Evolutionary conservation across 192 early-diverging fungal species (phyloP).

Genomic region (Chytriomyces sp.): DNA sequence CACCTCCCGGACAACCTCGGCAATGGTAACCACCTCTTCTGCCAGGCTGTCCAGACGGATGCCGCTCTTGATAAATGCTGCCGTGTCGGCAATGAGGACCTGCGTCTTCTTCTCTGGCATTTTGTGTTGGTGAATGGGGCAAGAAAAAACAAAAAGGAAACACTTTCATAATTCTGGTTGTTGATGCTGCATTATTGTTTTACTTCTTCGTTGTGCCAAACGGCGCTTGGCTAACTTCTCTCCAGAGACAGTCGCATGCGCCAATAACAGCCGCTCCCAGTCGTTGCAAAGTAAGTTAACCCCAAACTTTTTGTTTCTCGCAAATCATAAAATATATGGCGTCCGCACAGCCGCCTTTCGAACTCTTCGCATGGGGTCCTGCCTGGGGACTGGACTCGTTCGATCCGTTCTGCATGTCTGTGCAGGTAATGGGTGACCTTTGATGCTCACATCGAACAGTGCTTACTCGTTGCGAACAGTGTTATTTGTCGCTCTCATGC

Average conservation of each 20-base stretch:
- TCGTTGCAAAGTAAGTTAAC: too few species aligned
- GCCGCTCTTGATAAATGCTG: conserved; percentile 27
- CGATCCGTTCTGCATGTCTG: conserved; percentile 72
- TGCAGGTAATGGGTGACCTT: conserved; percentile 30
- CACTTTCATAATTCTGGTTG: too few species aligned
- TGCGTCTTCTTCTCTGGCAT: neutral
- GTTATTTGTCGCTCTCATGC: conserved; percentile 63
- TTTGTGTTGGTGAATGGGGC: neutral
- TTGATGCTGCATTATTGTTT: too few species aligned
- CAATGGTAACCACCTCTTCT: conserved; percentile 78
- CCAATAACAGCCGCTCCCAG: too few species aligned
- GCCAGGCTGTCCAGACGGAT: conserved; percentile 62
- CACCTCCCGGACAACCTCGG: conserved; percentile 84
- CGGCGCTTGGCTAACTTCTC: too few species aligned
- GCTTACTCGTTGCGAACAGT: conserved; percentile 29
- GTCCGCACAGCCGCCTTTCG: conserved; percentile 33
- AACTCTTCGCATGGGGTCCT: conserved; percentile 76
- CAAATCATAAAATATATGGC: too few species aligned
- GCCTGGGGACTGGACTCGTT: conserved; percentile 68
- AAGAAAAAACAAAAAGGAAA: neutral
- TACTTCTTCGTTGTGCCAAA: too few species aligned
- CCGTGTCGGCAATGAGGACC: conserved; percentile 25
- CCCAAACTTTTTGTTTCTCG: too few species aligned
- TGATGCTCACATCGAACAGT: neutral
- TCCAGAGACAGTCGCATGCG: too few species aligned